Base-by-base conservation (phyloP, 1,284 basidiomycete species). In the Rhodotorula sp. region DNA sequence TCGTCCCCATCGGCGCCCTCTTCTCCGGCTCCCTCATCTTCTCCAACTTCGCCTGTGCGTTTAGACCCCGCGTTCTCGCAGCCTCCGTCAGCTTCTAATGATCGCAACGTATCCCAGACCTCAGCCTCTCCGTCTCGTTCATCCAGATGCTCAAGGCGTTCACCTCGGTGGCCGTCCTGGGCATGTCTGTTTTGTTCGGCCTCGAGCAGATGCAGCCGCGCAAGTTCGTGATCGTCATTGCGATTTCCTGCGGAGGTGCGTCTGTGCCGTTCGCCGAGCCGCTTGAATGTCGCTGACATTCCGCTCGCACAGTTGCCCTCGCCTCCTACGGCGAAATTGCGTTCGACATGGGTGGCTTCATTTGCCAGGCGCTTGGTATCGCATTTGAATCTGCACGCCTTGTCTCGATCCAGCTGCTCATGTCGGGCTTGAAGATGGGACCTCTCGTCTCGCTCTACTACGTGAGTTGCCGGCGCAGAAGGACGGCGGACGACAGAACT, bases 71-170 rank as follows among this genome's bases (percentile, higher is more conserved):
- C 39, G 9, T 8, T 15, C n/a, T n/a, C n/a, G n/a, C n/a, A n/a
- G n/a, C n/a, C n/a, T n/a, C n/a, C n/a, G n/a, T n/a, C n/a, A n/a
- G n/a, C n/a, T n/a, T n/a, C n/a, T n/a, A n/a, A n/a, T n/a, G n/a
- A n/a, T n/a, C n/a, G n/a, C n/a, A n/a, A n/a, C n/a, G n/a, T n/a
- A n/a, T n/a, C 39, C 13, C 39, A 44, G 39, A 83, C 76, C 77
- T 84, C 56, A 79, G 80, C 13, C 79, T 84, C 44, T 79, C 76
- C 48, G 81, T 83, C 62, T 75, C 73, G 8, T 69, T 72, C 58
- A 82, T 83, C 59, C 83, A 84, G 76, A 84, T 84, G 81, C 79
- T 83, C 75, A 83, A 83, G 77, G 81, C 82, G 36, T 79, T 82
- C 72, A 81, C 79, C 10, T 79, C 79, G 15, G 76, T 75, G 61